A percentile compares a stretch with the other conserved stretches of the same genome.
Conservation (phyloP, 2,329 filamentous ascomycete species). For the Colletotrichum sp. region DNA sequence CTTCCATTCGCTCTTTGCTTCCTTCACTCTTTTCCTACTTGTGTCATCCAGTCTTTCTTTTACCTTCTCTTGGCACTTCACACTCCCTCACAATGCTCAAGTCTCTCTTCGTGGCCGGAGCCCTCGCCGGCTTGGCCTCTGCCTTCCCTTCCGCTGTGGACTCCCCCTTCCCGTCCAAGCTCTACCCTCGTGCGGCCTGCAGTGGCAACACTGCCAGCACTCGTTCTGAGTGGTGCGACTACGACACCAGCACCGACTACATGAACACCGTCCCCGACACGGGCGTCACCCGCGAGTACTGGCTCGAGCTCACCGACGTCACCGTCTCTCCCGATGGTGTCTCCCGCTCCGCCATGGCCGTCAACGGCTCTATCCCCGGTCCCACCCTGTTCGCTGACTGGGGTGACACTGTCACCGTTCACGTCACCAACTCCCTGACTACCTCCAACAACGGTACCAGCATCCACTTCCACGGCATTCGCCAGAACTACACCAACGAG, state of each 20-base stretch:
- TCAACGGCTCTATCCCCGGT: constrained; percentile 66
- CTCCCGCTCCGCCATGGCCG: constrained; percentile 41
- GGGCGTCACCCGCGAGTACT: constrained; percentile 56
- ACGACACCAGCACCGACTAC: constrained; percentile 53
- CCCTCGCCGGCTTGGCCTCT: constrained; percentile 1
- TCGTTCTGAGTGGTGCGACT: constrained; percentile 50
- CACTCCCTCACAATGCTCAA: neutral
- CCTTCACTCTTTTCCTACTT: neutral
- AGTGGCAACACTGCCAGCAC: constrained; percentile 35
- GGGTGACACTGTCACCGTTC: constrained; percentile 43
- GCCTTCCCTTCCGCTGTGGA: neutral
- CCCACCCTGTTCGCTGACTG: constrained; percentile 61
- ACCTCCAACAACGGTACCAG: constrained; percentile 54
- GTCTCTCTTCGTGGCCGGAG: neutral
- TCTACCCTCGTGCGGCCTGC: constrained; percentile 20
- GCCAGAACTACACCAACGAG: constrained; percentile 55
- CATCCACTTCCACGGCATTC: constrained; percentile 64
- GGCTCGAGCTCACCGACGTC: constrained; percentile 44
- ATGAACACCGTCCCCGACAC: constrained; percentile 45
- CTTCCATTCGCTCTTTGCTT: constrained; percentile 4
- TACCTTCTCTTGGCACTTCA: neutral
- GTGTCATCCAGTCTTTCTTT: constrained; percentile 9
- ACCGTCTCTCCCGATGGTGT: constrained; percentile 52
- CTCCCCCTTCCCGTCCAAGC: neutral
- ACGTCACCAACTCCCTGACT: constrained; percentile 52